Conservation (phyloP, 345 rosid genomes). For the Fremontodendron californicum region DNA sequence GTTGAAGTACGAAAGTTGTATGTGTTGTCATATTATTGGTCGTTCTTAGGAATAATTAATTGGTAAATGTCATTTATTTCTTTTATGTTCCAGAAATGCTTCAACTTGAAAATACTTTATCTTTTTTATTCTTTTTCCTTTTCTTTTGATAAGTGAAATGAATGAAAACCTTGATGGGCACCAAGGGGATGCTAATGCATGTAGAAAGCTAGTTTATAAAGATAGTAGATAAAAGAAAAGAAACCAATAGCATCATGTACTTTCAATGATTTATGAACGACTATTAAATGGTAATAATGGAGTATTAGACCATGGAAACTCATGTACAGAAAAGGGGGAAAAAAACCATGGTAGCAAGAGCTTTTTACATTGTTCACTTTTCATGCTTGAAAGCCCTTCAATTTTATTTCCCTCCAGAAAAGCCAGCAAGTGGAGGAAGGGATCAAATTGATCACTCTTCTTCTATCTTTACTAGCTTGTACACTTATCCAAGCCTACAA, state of each 20-base stretch:
- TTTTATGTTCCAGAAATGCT: not conserved
- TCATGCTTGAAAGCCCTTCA: not conserved
- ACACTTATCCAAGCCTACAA: not conserved
- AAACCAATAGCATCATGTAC: not conserved
- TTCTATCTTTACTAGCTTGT: not conserved
- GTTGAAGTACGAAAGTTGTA: not conserved
- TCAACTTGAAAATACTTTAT: not conserved
- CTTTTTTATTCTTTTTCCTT: no score
- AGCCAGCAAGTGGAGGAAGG: not conserved
- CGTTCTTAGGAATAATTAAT: not conserved
- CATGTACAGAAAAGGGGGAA: not conserved
- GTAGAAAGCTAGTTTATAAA: not conserved
- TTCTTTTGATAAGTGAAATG: not conserved
- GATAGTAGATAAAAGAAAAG: not conserved
- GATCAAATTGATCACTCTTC: not conserved
- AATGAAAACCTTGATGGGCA: not conserved
- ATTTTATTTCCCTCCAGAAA: not conserved
- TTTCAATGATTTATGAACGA: not conserved
- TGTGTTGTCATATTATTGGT: not conserved
- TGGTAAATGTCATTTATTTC: no score
- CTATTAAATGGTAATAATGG: not conserved
- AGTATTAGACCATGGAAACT: not conserved
- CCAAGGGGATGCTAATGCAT: not conserved
- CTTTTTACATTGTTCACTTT: not conserved
- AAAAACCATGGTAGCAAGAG: not conserved